Base-by-base conservation (phyloP, 306 rosid genomes). In the Malus sieversii region DNA sequence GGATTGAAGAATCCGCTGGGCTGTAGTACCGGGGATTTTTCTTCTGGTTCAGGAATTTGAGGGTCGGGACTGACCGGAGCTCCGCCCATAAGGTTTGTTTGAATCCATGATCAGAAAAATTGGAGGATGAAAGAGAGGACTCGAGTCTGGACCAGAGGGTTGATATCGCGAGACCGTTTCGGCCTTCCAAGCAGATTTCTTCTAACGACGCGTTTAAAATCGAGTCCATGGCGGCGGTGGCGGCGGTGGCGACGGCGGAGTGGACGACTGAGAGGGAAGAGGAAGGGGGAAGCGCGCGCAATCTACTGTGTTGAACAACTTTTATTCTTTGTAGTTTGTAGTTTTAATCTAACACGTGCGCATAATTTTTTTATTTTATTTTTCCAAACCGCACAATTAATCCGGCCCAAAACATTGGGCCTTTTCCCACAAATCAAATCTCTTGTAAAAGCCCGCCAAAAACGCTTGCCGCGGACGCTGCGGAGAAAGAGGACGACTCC, bases 21-120 rank as follows among this genome's bases (percentile, higher is more conserved):
- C 52, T 48, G 71, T 29, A 60, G 0, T 48, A 40, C 45, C 45
- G 45, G 45, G 53, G 44, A 71, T 84, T 40, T 40, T 40, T 3
- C 64, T 29, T 70, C 30, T 48, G 60, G 40, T 7, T 77, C 35
- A 83, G 77, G 68, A 93, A 91, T 4, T 80, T 89, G 67, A 93
- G 87, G 53, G 88, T 27, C 20, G 98, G 97, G 5, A 93, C 77
- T 82, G 82, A 57, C 58, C 87, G 84, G 57, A 93, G 92, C 71
- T 81, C 84, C 3, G 61, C 75, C 92, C 96, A 91, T 38, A 93
- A 27, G 61, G 89, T 84, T 61, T 42, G 68, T 72, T 90, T 88
- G 74, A 89, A 75, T 10, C 80, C 85, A 11, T 75, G 78, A 14
- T 85, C 77, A 70, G 83, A 83, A 59, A 85, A 82, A 40, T 75